Conservation (phyloP, 495 filamentous ascomycete species). For the Xylaria castorea region DNA sequence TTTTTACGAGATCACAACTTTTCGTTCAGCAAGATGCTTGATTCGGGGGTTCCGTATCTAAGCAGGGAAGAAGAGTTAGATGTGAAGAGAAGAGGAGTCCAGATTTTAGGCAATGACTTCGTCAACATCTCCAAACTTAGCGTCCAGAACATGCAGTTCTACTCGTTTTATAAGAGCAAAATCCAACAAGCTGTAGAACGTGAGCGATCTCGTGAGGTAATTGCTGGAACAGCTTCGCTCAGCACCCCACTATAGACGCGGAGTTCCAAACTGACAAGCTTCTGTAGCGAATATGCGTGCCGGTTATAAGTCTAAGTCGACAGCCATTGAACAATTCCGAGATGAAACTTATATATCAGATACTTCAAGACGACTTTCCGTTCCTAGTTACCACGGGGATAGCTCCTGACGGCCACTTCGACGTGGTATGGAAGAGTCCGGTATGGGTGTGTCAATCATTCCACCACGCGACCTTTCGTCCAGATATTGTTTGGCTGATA, state of each 20-base stretch:
- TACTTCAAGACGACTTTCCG: background rate
- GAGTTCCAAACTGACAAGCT: background rate
- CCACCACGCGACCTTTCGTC: background rate
- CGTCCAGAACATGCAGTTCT: background rate
- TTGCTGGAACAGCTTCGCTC: background rate
- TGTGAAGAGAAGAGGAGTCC: constrained; percentile 34
- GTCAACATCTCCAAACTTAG: background rate
- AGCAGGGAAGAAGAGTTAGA: constrained; percentile 66
- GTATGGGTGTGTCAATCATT: background rate
- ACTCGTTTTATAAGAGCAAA: background rate
- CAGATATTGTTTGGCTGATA: background rate
- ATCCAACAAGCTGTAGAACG: background rate
- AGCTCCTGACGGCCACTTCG: background rate
- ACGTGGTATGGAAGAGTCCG: background rate
- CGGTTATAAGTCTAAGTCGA: background rate
- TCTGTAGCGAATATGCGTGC: background rate
- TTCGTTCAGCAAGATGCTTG: constrained; percentile 62
- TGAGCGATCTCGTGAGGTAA: background rate
- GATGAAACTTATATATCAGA: background rate
- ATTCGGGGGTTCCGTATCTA: constrained; percentile 71
- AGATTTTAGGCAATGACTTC: background rate
- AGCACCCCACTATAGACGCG: background rate
- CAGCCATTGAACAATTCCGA: background rate
- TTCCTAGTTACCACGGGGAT: background rate
- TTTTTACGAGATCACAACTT: constrained; percentile 70